A percentile compares a stretch with the other conserved stretches of the same genome.
Conservation (phyloP, 176 grass and related monocot species). For the Carex pumila region DNA sequence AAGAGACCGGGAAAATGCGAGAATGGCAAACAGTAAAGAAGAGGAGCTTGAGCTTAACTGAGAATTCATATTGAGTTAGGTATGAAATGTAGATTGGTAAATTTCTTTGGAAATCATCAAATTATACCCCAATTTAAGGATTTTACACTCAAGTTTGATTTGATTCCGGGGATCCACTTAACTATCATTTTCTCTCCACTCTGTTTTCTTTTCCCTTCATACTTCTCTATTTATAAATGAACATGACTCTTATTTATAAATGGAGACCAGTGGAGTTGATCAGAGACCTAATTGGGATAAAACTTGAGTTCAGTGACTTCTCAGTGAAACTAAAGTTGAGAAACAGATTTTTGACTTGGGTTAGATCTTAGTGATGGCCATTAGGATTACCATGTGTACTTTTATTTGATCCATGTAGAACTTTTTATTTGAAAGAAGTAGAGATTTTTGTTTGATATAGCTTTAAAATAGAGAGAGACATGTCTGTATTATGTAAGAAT, state of each 20-base stretch:
- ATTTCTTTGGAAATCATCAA: background rate
- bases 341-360: too few relatives aligned
- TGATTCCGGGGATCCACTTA: background rate
- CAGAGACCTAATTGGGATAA: background rate
- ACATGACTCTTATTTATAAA: background rate
- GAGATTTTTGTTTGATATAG: too few relatives aligned
- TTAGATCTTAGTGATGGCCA: too few relatives aligned
- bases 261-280: background rate
- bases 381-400: too few relatives aligned
- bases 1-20: conserved; percentile 44
- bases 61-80: background rate
- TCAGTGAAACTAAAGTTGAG: too few relatives aligned
- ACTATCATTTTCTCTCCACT: background rate
- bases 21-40: conserved; percentile 41
- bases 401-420: too few relatives aligned
- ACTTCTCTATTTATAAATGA: background rate
- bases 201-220: background rate
- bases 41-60: conserved; percentile 25
- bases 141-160: background rate
- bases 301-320: background rate
- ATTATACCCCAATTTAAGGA: background rate
- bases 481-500: too few relatives aligned
- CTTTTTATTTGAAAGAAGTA: too few relatives aligned
- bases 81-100: background rate
- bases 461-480: too few relatives aligned